Base-by-base conservation (phyloP, 495 filamentous ascomycete species). In the Aspergillus cristatus region DNA sequence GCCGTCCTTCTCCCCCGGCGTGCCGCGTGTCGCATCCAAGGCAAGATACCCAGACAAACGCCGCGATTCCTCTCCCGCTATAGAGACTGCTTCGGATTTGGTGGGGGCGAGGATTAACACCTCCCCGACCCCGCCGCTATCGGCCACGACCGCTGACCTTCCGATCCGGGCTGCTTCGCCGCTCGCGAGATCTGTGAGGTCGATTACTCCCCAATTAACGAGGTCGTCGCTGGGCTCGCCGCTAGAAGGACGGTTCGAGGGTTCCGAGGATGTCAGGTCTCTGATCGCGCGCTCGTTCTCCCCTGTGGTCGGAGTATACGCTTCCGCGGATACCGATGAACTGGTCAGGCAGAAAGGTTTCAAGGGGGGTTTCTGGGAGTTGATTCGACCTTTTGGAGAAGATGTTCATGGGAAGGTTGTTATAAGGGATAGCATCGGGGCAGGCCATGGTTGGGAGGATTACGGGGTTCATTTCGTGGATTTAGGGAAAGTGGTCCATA, bases 361-460 rank as follows among this genome's bases (percentile, higher is more conserved):
- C 45, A 55, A 68, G 14, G 75, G 73, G 14, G 89, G 89, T 0
- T 72, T 98, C 33, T 79, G 83, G 67, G 84, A 89, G 53, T 60
- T 98, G 36, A 61, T 98, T 24, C 68, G 89, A 32, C 88, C 90
- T 3, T 98, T 89, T 62, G 91, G 90, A n/a, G 91, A 98, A 56
- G 73, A 70, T 26, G 68, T 98, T 0, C 75, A 79, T 24, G 91
- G 91, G 16, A 91, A 88, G 55, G 82, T 98, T 22, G 83, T 82
- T 13, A 79, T 98, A 28, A 70, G 93, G 38, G 93, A 98, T 57
- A 94, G 87, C 46, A 71, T 82, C 41, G 90, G 91, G 7, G 75
- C 77, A 24, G 86, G 88, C 48, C 75, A 72, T 46, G 76, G 75
- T 20, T 93, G 82, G 69, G 91, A 95, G 18, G 87, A 97, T 53